Evolutionary conservation across 306 rosid species (phyloP).

Genomic region (Lithocarpus polystachyus): DNA sequence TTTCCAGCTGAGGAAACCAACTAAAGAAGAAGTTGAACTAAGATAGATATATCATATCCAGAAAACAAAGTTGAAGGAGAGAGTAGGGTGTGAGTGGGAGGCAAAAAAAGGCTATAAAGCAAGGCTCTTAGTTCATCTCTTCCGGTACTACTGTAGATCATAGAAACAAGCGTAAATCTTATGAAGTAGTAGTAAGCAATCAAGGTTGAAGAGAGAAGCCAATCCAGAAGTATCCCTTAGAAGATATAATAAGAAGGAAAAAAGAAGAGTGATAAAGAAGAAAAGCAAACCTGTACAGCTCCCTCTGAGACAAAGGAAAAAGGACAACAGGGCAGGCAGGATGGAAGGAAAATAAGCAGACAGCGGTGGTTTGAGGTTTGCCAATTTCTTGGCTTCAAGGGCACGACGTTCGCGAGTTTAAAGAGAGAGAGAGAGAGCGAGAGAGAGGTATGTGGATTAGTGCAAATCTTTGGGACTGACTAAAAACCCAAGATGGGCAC

Average conservation of each 20-base stretch:
- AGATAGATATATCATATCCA: not conserved
- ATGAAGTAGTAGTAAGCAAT: not conserved
- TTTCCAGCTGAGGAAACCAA: not conserved
- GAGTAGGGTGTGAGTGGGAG: not conserved
- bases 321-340: conserved; percentile 29
- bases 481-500: conserved; percentile 72
- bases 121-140: not conserved
- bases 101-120: not conserved
- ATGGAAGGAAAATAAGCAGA: conserved; percentile 28
- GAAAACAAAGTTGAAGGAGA: not conserved
- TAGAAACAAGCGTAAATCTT: not conserved
- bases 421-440: conserved; percentile 27
- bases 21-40: not conserved
- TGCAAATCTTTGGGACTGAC: conserved; percentile 44
- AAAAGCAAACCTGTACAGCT: not conserved
- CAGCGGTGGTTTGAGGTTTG: conserved; percentile 31
- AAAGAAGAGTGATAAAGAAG: conserved; percentile 9
- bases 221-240: not conserved
- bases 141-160: not conserved
- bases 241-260: not conserved
- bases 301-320: conserved; percentile 39
- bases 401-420: conserved; percentile 64
- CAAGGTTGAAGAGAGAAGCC: not conserved
- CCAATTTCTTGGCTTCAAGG: conserved; percentile 75
- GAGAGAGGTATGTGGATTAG: conserved; percentile 49